Base-by-base conservation (phyloP, 805 yeast genomes). In the Teunomyces aglyptinius region DNA sequence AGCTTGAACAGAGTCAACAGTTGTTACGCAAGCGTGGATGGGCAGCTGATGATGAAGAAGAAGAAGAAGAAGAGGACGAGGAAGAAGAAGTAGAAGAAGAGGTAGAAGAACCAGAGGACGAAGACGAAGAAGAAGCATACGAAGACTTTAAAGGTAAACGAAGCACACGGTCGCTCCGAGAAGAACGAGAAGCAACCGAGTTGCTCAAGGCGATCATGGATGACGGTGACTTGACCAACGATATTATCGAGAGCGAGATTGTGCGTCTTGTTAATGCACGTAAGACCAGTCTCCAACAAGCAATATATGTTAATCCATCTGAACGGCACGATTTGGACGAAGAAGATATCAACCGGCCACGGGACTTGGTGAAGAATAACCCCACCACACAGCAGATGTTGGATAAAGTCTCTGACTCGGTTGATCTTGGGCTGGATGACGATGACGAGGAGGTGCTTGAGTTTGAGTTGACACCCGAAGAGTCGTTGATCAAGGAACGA, bases 381-480 rank as follows among this genome's bases (percentile, higher is more conserved):
- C 89, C 91, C 1, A 82, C 79, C 6, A 76, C 91, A 0, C 66
- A 61, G 10, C 78, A 83, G 1, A 58, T 85, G 4, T 65, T 85
- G 13, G 65, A 67, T 0, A 75, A 68, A 43, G 71, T 88, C 2
- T 64, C 80, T 0, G 87, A 85, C 24, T 84, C 80, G 41, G 82
- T 80, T 1, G 85, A 78, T 1, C 72, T 81, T 42, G 71, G 85
- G 38, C 82, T 83, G 6, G 65, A 61, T 41, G 96, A 89, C 56
- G 95, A 88, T 54, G 97, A 90, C 59, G 92, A 83, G 11, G 96
- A 89, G 54, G 72, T 89, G 10, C 81, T 80, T 4, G 67, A 70
- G 0, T 74, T 83, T 28, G 59, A 88, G 36, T 71, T 94, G 41
- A 75, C 79, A 2, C 82, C 77, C 45, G 89, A 84, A 43, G 97